Percentiles rank a stretch among this genome's conserved stretches.
phyloP scores from a whole-genome alignment of 768 basidiomycete genomes.

The Exsudoporus frostii region DNA sequence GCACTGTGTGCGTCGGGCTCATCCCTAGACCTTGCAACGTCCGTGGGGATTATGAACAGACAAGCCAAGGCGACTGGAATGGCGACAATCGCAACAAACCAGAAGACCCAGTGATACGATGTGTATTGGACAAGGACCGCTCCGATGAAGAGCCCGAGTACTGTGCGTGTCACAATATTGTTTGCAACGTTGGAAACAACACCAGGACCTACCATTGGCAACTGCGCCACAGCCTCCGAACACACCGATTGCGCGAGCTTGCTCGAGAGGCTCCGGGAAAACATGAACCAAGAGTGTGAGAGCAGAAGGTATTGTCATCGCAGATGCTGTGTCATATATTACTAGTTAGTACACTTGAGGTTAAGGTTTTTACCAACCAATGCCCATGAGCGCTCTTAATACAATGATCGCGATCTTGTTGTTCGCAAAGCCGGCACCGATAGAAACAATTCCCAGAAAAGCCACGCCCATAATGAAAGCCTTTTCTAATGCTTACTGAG shows the following conservation, averaged over 20 bases:
- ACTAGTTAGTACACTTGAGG: slow-evolving; percentile 8
- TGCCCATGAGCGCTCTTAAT: slow-evolving; percentile 50
- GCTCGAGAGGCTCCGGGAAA: slow-evolving; percentile 45
- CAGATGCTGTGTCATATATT: slow-evolving; percentile 34
- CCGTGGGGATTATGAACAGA: slow-evolving; percentile 34
- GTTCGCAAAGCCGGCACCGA: slow-evolving; percentile 44
- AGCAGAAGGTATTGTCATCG: slow-evolving; percentile 51
- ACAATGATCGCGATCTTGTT: slow-evolving; percentile 48
- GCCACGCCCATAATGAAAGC: slow-evolving; percentile 43
- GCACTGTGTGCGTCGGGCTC: background rate
- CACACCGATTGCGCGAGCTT: slow-evolving; percentile 47
- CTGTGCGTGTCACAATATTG: slow-evolving; percentile 15
- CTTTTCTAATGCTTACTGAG: slow-evolving; percentile 36
- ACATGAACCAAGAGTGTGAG: slow-evolving; percentile 46
- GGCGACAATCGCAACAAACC: slow-evolving; percentile 41
- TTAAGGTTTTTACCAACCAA: slow-evolving; percentile 32
- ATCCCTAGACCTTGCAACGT: slow-evolving; percentile 2
- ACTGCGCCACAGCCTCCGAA: slow-evolving; percentile 46
- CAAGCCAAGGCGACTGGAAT: slow-evolving; percentile 32
- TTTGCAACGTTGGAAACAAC: background rate
- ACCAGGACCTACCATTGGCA: slow-evolving; percentile 37
- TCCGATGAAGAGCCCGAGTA: slow-evolving; percentile 41
- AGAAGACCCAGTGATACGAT: slow-evolving; percentile 54
- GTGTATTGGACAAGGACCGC: slow-evolving; percentile 39
- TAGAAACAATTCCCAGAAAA: slow-evolving; percentile 41